Conservation (phyloP, 108 stramenopile species). For the Nitzschia sp. region DNA sequence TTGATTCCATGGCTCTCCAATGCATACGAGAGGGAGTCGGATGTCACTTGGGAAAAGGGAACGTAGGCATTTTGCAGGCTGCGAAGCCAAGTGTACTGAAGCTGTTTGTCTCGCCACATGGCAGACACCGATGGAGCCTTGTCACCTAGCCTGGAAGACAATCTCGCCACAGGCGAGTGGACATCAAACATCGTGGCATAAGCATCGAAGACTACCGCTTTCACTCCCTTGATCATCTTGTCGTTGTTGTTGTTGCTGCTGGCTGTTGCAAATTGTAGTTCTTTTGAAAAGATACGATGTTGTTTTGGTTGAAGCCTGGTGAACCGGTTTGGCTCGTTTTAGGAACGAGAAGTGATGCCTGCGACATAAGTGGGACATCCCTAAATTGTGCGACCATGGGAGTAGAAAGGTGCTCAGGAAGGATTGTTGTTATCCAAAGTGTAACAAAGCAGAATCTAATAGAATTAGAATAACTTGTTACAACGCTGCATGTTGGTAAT, state of each 20-base stretch:
- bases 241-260: not conserved
- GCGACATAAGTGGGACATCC: no score
- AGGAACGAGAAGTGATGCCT: no score
- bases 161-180: not conserved
- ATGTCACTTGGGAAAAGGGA: not conserved
- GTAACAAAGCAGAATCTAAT: no score
- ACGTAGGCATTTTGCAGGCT: not conserved
- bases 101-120: not conserved
- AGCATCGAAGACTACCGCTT: not conserved
- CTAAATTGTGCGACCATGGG: no score
- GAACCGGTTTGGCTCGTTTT: no score
- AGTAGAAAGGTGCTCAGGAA: no score
- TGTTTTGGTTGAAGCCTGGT: no score
- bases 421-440: no score
- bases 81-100: constrained; percentile 1
- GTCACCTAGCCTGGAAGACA: not conserved
- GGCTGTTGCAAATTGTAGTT: no score
- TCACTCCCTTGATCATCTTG: not conserved
- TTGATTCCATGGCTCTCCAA: not conserved
- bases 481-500: no score
- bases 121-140: not conserved
- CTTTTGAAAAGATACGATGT: no score
- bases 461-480: no score
- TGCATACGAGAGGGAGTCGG: not conserved
- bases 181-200: constrained; percentile 1